Conservation (phyloP, 306 rosid genomes). For the Carpinus fangiana region DNA sequence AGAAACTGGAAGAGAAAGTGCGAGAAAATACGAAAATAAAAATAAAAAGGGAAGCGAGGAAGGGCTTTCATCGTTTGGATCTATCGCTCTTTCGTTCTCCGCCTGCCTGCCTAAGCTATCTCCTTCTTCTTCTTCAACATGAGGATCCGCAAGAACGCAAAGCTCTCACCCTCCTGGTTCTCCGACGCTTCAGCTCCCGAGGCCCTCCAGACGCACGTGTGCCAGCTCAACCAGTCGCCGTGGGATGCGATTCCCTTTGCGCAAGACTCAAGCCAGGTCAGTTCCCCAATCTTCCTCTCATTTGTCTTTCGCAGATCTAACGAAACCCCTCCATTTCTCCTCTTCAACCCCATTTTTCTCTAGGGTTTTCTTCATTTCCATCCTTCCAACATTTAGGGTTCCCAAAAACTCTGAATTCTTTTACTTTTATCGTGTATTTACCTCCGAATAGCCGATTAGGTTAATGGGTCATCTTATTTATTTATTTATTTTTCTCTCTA, state of each 20-base stretch:
- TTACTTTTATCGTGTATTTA: slow-evolving; percentile 1
- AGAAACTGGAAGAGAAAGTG: not conserved
- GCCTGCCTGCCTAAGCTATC: not conserved
- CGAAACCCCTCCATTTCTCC: not conserved
- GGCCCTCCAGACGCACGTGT: slow-evolving; percentile 52
- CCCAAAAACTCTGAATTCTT: slow-evolving; percentile 35
- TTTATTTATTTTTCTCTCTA: slow-evolving; percentile 6
- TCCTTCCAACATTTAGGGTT: slow-evolving; percentile 47
- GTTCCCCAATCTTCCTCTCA: slow-evolving; percentile 8
- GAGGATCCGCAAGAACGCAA: slow-evolving; percentile 88
- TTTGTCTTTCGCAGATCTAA: slow-evolving; percentile 47
- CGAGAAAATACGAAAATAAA: slow-evolving; percentile 12
- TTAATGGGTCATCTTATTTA: slow-evolving; percentile 31
- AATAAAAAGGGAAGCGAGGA: not conserved
- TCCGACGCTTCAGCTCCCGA: slow-evolving; percentile 41
- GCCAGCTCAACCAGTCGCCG: slow-evolving; percentile 82
- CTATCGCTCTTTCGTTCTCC: not conserved
- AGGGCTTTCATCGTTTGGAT: not conserved
- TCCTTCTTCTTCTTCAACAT: slow-evolving; percentile 19
- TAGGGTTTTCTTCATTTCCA: slow-evolving; percentile 41
- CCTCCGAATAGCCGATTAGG: slow-evolving; percentile 43
- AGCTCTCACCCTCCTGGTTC: slow-evolving; percentile 54
- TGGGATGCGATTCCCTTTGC: slow-evolving; percentile 80
- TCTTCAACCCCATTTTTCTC: slow-evolving; percentile 18
- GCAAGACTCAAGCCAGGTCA: slow-evolving; percentile 52